Evolutionary conservation across 805 yeast genomes (phyloP).

Genomic region (Blastobotrys muscicola): DNA sequence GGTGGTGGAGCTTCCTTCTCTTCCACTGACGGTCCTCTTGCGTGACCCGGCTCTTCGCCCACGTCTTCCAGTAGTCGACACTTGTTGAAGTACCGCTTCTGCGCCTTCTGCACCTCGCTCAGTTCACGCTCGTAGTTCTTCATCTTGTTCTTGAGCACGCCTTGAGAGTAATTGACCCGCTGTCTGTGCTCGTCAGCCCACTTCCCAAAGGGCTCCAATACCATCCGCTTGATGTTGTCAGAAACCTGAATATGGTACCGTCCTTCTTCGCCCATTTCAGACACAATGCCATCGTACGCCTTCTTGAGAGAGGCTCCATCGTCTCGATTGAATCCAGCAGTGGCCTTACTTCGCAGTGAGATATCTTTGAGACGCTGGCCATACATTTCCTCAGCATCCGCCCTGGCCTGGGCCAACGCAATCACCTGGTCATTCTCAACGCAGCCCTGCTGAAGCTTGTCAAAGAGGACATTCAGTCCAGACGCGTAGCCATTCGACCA

Average conservation of each 20-base stretch:
- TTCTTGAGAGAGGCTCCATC: slow-evolving; percentile 59
- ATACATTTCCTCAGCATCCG: slow-evolving; percentile 61
- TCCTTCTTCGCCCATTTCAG: slow-evolving; percentile 51
- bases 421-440: slow-evolving; percentile 63
- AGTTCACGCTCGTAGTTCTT: slow-evolving; percentile 42
- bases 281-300: slow-evolving; percentile 49
- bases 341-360: slow-evolving; percentile 20
- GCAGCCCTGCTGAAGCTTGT: slow-evolving; percentile 42
- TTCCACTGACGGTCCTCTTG: background rate
- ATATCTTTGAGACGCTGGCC: slow-evolving; percentile 46
- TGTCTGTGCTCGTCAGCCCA: slow-evolving; percentile 70
- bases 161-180: slow-evolving; percentile 53
- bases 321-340: slow-evolving; percentile 38
- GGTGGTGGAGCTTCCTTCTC: slow-evolving; percentile 1
- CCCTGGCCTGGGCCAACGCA: slow-evolving; percentile 53
- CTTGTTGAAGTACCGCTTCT: slow-evolving; percentile 64
- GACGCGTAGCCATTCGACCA: slow-evolving; percentile 61
- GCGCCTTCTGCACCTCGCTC: slow-evolving; percentile 44
- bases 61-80: slow-evolving; percentile 66
- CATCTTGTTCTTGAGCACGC: slow-evolving; percentile 41
- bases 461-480: slow-evolving; percentile 30
- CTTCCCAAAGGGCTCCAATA: slow-evolving; percentile 57
- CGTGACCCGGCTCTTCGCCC: slow-evolving; percentile 25
- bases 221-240: slow-evolving; percentile 46
- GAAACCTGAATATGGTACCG: slow-evolving; percentile 52